These are phyloP conservation scores for Phaffomyces antillensis DNA, from an alignment of 805 yeast species.

Conservation along the genomic window DNA sequence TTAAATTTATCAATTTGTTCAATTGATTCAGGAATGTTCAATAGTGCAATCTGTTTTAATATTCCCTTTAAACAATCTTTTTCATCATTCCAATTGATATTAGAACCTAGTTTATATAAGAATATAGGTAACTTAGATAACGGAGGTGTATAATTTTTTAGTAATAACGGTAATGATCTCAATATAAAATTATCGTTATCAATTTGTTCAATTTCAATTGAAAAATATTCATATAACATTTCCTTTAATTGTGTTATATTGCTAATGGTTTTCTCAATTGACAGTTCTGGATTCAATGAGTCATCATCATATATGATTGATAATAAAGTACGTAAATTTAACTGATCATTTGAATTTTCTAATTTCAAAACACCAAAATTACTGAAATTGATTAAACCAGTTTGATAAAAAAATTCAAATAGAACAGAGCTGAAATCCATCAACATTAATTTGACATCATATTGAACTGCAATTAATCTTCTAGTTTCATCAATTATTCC, in stretches of 20 bases:
- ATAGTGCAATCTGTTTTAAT: slow-evolving; percentile 57
- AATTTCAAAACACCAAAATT: slow-evolving; percentile 64
- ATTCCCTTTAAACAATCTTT: slow-evolving; percentile 59
- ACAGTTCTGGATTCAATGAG: slow-evolving; percentile 14
- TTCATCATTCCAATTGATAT: slow-evolving; percentile 64
- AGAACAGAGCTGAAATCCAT: slow-evolving; percentile 74
- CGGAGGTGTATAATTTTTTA: slow-evolving; percentile 58
- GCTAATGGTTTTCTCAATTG: slow-evolving; percentile 22
- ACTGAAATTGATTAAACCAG: slow-evolving; percentile 68
- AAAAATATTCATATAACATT: slow-evolving; percentile 80
- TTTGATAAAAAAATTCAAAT: slow-evolving; percentile 71
- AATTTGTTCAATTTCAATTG: slow-evolving; percentile 32
- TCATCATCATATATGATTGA: slow-evolving; percentile 7
- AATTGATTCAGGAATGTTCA: slow-evolving; percentile 60
- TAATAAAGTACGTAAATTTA: slow-evolving; percentile 9
- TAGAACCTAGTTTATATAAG: slow-evolving; percentile 50
- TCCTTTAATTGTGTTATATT: slow-evolving; percentile 47
- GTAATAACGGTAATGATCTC: slow-evolving; percentile 55
- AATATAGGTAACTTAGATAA: slow-evolving; percentile 60
- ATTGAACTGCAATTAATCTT: slow-evolving; percentile 77
- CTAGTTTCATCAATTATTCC: slow-evolving; percentile 73
- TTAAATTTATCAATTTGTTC: slow-evolving; percentile 23
- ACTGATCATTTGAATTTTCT: slow-evolving; percentile 18
- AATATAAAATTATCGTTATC: slow-evolving; percentile 30
- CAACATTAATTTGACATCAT: slow-evolving; percentile 67